Conservation (phyloP, 140 eudicot genomes). For the Stevia rebaudiana region DNA sequence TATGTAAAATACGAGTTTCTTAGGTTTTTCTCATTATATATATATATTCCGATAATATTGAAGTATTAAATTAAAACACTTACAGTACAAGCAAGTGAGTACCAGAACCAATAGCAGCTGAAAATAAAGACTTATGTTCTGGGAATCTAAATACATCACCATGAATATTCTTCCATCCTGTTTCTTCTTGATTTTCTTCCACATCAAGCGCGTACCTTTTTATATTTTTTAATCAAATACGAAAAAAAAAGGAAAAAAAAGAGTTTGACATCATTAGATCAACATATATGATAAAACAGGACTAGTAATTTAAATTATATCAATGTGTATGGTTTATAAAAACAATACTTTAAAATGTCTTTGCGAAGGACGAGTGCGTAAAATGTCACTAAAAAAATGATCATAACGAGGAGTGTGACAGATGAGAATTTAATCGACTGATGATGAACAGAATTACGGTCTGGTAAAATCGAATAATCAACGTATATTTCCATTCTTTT, state of each 20-base stretch:
- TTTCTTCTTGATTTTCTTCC: slow-evolving; percentile 38
- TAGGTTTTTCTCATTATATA: too few relatives aligned
- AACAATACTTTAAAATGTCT: slow-evolving; percentile 29
- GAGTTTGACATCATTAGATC: neutral
- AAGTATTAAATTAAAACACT: slow-evolving; percentile 1
- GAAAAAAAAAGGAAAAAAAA: neutral
- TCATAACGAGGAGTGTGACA: slow-evolving; percentile 19
- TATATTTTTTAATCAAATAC: neutral
- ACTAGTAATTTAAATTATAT: neutral
- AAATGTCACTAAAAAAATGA: slow-evolving; percentile 18
- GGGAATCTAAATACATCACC: slow-evolving; percentile 48
- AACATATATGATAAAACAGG: neutral
- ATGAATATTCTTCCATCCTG: slow-evolving; percentile 44
- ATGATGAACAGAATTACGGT: slow-evolving; percentile 13
- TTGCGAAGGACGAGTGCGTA: slow-evolving; percentile 29
- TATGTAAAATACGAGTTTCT: too few relatives aligned
- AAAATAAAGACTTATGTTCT: slow-evolving; percentile 31
- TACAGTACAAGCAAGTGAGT: slow-evolving; percentile 36
- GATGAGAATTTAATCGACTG: slow-evolving; percentile 26
- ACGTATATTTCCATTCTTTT: slow-evolving; percentile 30
- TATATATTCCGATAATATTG: too few relatives aligned
- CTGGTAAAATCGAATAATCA: slow-evolving; percentile 3
- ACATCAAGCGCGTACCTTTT: slow-evolving; percentile 34
- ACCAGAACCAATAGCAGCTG: slow-evolving; percentile 46
- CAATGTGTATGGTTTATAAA: neutral